These are phyloP conservation scores for Auricularia sp. DNA, from an alignment of 768 basidiomycete species.

Conservation along the genomic window DNA sequence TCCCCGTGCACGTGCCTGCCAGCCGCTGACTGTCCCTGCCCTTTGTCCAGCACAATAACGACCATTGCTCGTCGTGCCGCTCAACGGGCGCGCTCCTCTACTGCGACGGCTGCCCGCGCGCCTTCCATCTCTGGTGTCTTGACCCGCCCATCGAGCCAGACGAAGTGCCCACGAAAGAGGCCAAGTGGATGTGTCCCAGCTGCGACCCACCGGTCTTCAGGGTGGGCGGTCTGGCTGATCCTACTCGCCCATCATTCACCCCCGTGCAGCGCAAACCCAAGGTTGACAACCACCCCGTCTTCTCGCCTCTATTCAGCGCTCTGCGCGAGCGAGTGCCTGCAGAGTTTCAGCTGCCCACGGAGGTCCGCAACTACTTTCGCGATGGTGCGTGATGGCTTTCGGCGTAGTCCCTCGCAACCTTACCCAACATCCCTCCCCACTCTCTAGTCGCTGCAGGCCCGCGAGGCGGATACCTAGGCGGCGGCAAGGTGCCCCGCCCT, in stretches of 20 bases:
- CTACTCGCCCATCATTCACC: slow-evolving; percentile 8
- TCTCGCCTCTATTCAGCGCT: slow-evolving; percentile 63
- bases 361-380: slow-evolving; percentile 73
- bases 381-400: slow-evolving; percentile 48
- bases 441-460: slow-evolving; percentile 61
- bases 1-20: neutral
- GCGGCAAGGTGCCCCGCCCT: slow-evolving; percentile 57
- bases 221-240: slow-evolving; percentile 17
- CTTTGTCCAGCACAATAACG: slow-evolving; percentile 48
- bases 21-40: slow-evolving; percentile 4
- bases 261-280: slow-evolving; percentile 25
- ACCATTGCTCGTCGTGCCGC: slow-evolving; percentile 78
- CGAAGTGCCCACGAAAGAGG: slow-evolving; percentile 69
- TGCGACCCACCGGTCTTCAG: slow-evolving; percentile 49
- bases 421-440: neutral
- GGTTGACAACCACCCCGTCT: slow-evolving; percentile 54
- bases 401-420: neutral
- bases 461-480: slow-evolving; percentile 74
- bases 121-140: slow-evolving; percentile 94
- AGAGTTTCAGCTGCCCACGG: slow-evolving; percentile 80
- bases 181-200: slow-evolving; percentile 69
- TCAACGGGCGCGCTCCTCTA: slow-evolving; percentile 80
- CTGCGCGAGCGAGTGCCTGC: slow-evolving; percentile 59
- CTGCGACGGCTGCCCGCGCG: slow-evolving; percentile 93
- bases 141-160: slow-evolving; percentile 87